phyloP scores from a whole-genome alignment of 768 basidiomycete species.

The Plicaturopsis crispa region DNA sequence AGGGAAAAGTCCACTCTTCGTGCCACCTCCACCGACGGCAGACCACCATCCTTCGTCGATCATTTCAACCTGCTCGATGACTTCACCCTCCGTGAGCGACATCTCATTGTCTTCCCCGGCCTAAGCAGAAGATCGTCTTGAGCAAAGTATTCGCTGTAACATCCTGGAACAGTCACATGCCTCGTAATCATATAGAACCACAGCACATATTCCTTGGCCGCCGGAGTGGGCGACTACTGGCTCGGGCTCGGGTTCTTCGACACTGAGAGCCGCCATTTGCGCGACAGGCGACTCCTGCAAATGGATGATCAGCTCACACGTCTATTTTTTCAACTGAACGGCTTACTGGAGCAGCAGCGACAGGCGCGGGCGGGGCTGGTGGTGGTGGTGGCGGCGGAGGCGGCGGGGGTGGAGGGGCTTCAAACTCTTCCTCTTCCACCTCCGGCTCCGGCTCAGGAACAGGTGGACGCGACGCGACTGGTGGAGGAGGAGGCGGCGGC shows the following conservation, averaged over 20 bases:
- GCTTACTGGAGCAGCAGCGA: too few relatives aligned
- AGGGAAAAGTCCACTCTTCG: constrained; percentile 83
- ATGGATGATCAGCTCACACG: too few relatives aligned
- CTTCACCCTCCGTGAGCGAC: constrained; percentile 68
- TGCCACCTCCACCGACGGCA: constrained; percentile 62
- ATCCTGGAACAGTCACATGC: constrained; percentile 22
- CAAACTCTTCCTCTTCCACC: too few relatives aligned
- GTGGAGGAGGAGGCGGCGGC: constrained; percentile 22
- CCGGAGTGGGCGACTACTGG: constrained; percentile 24
- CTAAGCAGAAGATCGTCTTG: constrained; percentile 20
- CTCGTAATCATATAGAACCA: constrained; percentile 79
- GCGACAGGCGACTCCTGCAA: not conserved
- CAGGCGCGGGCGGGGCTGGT: constrained; percentile 36
- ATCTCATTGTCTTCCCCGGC: constrained; percentile 88
- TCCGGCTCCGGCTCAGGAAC: too few relatives aligned
- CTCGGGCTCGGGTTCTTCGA: constrained; percentile 31
- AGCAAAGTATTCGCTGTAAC: not conserved
- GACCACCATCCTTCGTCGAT: constrained; percentile 92
- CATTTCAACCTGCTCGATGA: constrained; percentile 77
- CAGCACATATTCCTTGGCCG: constrained; percentile 52
- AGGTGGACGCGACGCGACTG: constrained; percentile 36
- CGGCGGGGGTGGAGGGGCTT: constrained; percentile 22
- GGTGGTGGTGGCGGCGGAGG: constrained; percentile 24
- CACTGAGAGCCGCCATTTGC: constrained; percentile 16
- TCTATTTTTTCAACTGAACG: too few relatives aligned